Evolutionary conservation across 768 basidiomycete genomes (phyloP), one percentile per base, ranked within the genome.

Genomic region (Collybia nuda): DNA sequence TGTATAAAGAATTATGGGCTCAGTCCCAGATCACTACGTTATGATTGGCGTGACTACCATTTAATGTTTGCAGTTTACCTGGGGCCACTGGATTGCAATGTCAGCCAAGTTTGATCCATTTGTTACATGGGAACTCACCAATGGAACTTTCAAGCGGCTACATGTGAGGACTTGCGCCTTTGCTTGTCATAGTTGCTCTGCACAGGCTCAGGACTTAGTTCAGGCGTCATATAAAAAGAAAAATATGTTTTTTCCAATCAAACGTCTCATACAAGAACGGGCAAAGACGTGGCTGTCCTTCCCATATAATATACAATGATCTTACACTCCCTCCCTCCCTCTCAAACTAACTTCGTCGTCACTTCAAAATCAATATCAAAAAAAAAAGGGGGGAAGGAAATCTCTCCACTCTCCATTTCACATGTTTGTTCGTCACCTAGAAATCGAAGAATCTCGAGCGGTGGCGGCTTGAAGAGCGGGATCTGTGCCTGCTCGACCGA

Each of bases 241-340:
- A 28, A 28, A 11, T 32, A 26, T 3, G 4, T 32, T 32, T 14
- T 11, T 32, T 32, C 14, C 32, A 11, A 53, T 55, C 57, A 48
- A 50, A 50, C 38, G 43, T 50, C 50, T 44, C 53, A 54, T 59
- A 55, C 50, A 56, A 56, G 50, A 53, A 14, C 47, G 50, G 52
- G 50, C 47, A 56, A 40, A 56, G 57, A 59, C 50, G 54, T 46
- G 52, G 47, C 44, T 50, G 54, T 49, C 39, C 52, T 48, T 50
- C 55, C 44, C 46, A 50, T 29, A 48, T 44, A 46, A 6, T 46
- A 37, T 59, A 56, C 57, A 56, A 50, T 48, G 22, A 56, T 56
- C 47, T 54, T 48, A 56, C 52, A 32, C 11, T n/a, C 32, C 19
- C 47, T 41, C 50, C 40, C 44, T 40, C 8, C 29, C 22, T 11